phyloP scores from a whole-genome alignment of 164 flowering plant genomes.

The Aristolochia fimbriata region DNA sequence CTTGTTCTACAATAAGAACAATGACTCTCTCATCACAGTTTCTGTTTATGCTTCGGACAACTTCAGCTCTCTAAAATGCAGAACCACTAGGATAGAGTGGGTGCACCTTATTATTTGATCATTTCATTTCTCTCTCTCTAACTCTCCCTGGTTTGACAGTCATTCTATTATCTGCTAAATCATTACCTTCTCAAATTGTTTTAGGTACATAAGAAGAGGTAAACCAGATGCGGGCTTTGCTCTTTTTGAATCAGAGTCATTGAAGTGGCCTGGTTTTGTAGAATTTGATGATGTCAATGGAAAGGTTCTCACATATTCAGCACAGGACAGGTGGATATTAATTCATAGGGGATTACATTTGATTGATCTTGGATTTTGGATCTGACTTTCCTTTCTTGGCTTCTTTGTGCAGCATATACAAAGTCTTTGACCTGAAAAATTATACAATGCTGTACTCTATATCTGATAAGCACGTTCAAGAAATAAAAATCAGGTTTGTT shows the following conservation, averaged over 20 bases:
- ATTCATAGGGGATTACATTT: not conserved
- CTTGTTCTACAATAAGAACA: constrained; percentile 93
- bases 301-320: constrained; percentile 90
- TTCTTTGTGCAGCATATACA: constrained; percentile 51
- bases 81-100: constrained; percentile 94
- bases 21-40: constrained; percentile 96
- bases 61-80: constrained; percentile 96
- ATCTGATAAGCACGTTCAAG: constrained; percentile 86
- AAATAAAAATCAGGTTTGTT: constrained; percentile 86
- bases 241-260: constrained; percentile 86
- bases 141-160: not conserved
- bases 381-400: constrained; percentile 6
- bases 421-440: constrained; percentile 91
- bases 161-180: not conserved
- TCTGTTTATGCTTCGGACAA: constrained; percentile 99
- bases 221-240: constrained; percentile 90
- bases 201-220: constrained; percentile 73
- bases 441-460: constrained; percentile 90
- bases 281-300: constrained; percentile 99
- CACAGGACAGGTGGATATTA: constrained; percentile 58
- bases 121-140: not conserved
- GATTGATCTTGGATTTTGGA: not conserved
- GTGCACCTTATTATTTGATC: constrained; percentile 10
- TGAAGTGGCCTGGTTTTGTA: constrained; percentile 98
- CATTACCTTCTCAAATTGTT: constrained; percentile 1